A percentile compares a stretch with the other conserved stretches of the same genome.
These are phyloP conservation scores for Ascochyta koolunga DNA, from an alignment of 2,329 filamentous ascomycete species.

Conservation along the genomic window DNA sequence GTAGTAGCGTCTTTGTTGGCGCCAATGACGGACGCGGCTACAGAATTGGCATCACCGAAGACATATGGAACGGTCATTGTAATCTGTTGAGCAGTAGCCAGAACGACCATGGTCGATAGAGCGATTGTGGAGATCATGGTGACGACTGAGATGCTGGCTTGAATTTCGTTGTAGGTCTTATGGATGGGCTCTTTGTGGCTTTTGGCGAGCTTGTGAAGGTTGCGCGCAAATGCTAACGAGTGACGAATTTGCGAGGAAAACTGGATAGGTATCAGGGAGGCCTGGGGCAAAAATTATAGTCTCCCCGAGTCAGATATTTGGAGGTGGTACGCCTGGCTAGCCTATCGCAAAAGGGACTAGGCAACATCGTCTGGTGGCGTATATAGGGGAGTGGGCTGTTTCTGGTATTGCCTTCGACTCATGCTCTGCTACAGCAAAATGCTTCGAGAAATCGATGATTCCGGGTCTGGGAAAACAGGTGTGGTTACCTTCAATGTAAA, in stretches of 20 bases:
- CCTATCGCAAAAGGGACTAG: background rate
- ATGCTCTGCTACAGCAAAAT: too few relatives aligned
- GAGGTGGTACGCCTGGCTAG: background rate
- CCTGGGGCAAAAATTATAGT: background rate
- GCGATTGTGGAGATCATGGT: constrained; percentile 13
- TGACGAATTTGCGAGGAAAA: background rate
- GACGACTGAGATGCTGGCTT: background rate
- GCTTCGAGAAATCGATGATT: too few relatives aligned
- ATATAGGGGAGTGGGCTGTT: background rate
- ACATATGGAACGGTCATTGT: constrained; percentile 21
- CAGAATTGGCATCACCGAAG: constrained; percentile 2
- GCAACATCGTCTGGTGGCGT: background rate
- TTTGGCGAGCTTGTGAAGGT: background rate
- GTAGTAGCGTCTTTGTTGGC: constrained; percentile 21
- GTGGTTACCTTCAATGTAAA: too few relatives aligned
- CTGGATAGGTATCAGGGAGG: too few relatives aligned
- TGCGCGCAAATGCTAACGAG: background rate
- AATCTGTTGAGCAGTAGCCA: constrained; percentile 21
- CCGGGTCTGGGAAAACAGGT: too few relatives aligned
- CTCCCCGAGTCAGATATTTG: background rate
- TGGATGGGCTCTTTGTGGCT: too few relatives aligned
- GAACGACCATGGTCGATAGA: constrained; percentile 9
- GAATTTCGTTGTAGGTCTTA: too few relatives aligned
- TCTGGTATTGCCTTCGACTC: too few relatives aligned
- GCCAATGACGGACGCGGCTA: constrained; percentile 23